Evolutionary conservation across 805 yeast species (phyloP).

Genomic region (Yarrowia alimentaria): DNA sequence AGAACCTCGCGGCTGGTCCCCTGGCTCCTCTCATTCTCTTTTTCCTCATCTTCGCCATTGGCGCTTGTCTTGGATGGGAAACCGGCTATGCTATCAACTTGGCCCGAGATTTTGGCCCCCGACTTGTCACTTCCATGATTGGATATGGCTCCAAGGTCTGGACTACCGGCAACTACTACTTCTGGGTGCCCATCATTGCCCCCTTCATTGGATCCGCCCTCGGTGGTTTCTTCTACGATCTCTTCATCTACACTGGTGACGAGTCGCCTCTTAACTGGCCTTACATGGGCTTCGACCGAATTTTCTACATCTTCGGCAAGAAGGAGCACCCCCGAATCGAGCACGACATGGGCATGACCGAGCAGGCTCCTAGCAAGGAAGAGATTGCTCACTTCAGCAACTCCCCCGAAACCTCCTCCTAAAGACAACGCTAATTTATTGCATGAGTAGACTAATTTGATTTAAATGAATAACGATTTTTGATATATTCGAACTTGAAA

Average conservation of each 20-base stretch:
- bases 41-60: slow-evolving; percentile 47
- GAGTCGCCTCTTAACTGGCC: slow-evolving; percentile 54
- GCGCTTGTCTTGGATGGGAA: slow-evolving; percentile 51
- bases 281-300: slow-evolving; percentile 36
- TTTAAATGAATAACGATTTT: too few species aligned
- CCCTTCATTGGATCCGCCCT: slow-evolving; percentile 49
- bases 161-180: slow-evolving; percentile 45
- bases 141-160: slow-evolving; percentile 49
- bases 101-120: slow-evolving; percentile 57
- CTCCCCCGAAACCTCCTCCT: slow-evolving; percentile 6
- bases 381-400: slow-evolving; percentile 20
- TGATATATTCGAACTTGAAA: too few species aligned
- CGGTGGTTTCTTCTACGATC: slow-evolving; percentile 54
- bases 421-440: slow-evolving; percentile 5
- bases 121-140: slow-evolving; percentile 49
- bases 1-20: slow-evolving; percentile 48
- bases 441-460: too few species aligned
- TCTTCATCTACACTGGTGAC: slow-evolving; percentile 51
- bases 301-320: slow-evolving; percentile 7
- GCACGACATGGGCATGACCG: slow-evolving; percentile 26
- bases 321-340: slow-evolving; percentile 19
- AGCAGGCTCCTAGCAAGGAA: slow-evolving; percentile 10
- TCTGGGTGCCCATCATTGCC: slow-evolving; percentile 55
- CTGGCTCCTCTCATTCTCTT: slow-evolving; percentile 51
- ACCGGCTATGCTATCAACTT: slow-evolving; percentile 57